Evolutionary conservation across 306 rosid species (phyloP), one percentile per base, ranked within the genome.

Genomic region (Gynostemma pentaphyllum): DNA sequence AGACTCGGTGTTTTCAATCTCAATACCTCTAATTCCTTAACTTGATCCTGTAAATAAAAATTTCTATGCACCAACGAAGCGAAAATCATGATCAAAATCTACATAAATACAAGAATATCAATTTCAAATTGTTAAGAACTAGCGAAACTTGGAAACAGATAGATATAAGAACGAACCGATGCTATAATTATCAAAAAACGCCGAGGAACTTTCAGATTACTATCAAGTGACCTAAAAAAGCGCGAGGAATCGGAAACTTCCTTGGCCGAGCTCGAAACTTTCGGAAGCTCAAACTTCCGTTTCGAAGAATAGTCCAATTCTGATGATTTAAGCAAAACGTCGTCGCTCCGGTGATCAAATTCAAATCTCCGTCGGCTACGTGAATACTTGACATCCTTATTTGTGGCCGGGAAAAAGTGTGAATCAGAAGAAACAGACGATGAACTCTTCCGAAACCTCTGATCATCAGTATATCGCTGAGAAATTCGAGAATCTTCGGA

Each of bases 1-100:
- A 19, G 32, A 63, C 23, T 28, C 34, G 8, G 10, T 47, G 16
- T 48, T 36, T 10, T 39, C 62, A 67, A 14, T 14, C 24, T 49
- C 50, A 56, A 45, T 56, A 76, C 95, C 92, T 86, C 87, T 75
- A 89, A 69, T 15, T 70, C 76, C 49, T 74, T 72, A 78, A 84
- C 80, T 76, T 82, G 80, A 64, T 66, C 71, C 66, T 77, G 74
- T 19, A 89, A 74, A 57, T 78, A 71, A 40, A 69, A 59, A 57
- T 84, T 86, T 42, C 78, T 84, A 71, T 82, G 73, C 65, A 84
- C 68, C 57, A 86, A 65, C 37, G 85, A 75, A 48, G 83, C 75
- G 52, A 77, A 62, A 59, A 55, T 63, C 47, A 81, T 39, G 67
- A 82, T 62, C 68, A 79, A 70, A 75, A 81, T 70, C 97, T 89